These are phyloP conservation scores for Helotiales sp. DNA, from an alignment of 2,329 filamentous ascomycete species.

Conservation along the genomic window DNA sequence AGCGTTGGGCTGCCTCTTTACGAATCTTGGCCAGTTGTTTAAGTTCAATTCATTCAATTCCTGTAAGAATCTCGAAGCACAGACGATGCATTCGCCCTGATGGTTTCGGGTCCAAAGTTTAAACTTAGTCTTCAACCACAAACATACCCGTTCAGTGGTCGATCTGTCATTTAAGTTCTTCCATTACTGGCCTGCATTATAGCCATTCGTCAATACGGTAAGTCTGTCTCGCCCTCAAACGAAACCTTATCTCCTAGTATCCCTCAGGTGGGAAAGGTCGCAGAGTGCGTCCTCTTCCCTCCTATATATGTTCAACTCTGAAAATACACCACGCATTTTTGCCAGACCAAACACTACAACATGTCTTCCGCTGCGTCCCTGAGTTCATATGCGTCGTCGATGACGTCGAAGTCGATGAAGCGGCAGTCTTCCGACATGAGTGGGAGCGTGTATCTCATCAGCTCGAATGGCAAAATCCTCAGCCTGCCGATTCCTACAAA, in stretches of 20 bases:
- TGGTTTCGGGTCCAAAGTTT: neutral
- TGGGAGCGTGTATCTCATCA: constrained; percentile 20
- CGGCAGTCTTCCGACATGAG: constrained; percentile 1
- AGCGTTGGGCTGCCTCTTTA: too few relatives aligned
- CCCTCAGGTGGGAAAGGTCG: neutral
- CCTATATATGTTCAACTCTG: neutral
- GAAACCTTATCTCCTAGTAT: neutral
- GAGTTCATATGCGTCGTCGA: neutral
- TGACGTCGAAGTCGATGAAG: neutral
- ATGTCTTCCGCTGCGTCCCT: neutral
- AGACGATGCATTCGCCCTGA: neutral
- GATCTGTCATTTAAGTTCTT: neutral
- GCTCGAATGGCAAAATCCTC: constrained; percentile 17
- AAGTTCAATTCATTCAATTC: neutral
- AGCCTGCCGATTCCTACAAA: constrained; percentile 16
- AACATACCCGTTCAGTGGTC: neutral
- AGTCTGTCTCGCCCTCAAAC: neutral
- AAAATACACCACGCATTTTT: neutral
- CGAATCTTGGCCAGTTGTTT: too few relatives aligned
- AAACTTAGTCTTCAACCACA: neutral
- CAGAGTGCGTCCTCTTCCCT: neutral
- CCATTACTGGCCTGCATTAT: neutral
- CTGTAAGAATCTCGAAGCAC: neutral
- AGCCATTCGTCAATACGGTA: neutral
- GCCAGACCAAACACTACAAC: too few relatives aligned